Evolutionary conservation across 805 yeast genomes (phyloP).

Genomic region (Schwanniomyces vanrijiae): DNA sequence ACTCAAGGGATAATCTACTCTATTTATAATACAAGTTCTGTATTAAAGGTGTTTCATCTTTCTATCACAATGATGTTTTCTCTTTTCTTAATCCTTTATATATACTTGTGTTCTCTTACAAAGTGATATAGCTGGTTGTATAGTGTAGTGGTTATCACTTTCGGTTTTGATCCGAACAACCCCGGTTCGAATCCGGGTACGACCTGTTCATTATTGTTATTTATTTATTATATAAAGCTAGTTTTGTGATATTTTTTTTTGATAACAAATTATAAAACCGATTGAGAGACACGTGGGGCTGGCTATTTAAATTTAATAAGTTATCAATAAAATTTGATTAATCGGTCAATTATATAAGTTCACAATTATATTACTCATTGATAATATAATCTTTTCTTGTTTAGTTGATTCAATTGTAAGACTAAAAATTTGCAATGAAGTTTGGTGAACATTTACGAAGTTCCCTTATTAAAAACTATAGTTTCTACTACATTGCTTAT

Average conservation of each 20-base stretch:
- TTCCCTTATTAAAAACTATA: conserved; percentile 86
- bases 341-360: not conserved
- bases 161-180: conserved; percentile 80
- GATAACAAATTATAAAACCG: not conserved
- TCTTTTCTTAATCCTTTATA: too few species aligned
- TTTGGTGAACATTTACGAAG: conserved; percentile 92
- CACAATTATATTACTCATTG: not conserved
- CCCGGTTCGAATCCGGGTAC: conserved; percentile 87
- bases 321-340: not conserved
- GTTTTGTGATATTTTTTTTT: not conserved
- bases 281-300: not conserved
- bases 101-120: too few species aligned
- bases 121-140: conserved; percentile 33
- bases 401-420: not conserved
- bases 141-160: conserved; percentile 82
- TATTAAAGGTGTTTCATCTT: too few species aligned
- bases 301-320: not conserved
- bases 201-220: conserved; percentile 50
- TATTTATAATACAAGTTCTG: too few species aligned
- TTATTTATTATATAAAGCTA: not conserved
- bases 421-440: conserved; percentile 56
- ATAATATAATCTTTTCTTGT: not conserved
- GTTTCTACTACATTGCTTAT: conserved; percentile 86
- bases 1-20: too few species aligned
- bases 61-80: too few species aligned